Base-by-base conservation (phyloP, 2,329 filamentous ascomycete genomes). In the Thelonectria rubi region DNA sequence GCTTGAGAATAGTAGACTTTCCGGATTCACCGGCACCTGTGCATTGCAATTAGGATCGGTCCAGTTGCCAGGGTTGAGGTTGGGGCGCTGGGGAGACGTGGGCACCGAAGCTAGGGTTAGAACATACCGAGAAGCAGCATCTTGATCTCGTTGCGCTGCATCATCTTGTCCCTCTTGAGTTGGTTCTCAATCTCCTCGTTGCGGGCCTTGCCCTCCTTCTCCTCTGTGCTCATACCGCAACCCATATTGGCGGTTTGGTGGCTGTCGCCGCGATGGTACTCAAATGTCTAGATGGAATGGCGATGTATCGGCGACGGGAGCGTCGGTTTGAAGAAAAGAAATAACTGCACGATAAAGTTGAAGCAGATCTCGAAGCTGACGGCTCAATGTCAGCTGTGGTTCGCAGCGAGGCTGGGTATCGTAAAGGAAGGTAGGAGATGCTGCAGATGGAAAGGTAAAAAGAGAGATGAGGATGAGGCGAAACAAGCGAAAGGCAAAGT, bases 121-220 rank as follows among this genome's bases (percentile, higher is more conserved):
- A 50, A 75, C 69, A 63, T 87, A 97, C 95, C 95, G 75, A 99
- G 90, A 75, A 99, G 87, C 74, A 99, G 86, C 95, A 99, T 98
- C 88, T 99, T 99, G 85, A 99, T 99, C 83, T 99, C 95, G 74
- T 99, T 99, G 75, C 94, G 91, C 84, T 97, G 94, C 86, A 97
- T 91, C 92, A 98, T 92, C 83, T 97, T 96, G 78, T 99, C 95
- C 79, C 93, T 88, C 88, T 97, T 98, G 78, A 98, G 85, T 85
- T 98, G 94, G 80, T 97, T 98, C 83, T 99, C 95, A 77, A 99
- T 99, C 88, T 98, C 94, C 87, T 99, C 95, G 79, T 99, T 98
- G 74, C 95, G 91, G 85, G 93, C 92, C 92, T 97, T 98, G 83
- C 95, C 94, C 93, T 98, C 95, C 91, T 97, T 97, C 84, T 98